phyloP scores from a whole-genome alignment of 164 flowering plant species.

The Chimonanthus praecox region DNA sequence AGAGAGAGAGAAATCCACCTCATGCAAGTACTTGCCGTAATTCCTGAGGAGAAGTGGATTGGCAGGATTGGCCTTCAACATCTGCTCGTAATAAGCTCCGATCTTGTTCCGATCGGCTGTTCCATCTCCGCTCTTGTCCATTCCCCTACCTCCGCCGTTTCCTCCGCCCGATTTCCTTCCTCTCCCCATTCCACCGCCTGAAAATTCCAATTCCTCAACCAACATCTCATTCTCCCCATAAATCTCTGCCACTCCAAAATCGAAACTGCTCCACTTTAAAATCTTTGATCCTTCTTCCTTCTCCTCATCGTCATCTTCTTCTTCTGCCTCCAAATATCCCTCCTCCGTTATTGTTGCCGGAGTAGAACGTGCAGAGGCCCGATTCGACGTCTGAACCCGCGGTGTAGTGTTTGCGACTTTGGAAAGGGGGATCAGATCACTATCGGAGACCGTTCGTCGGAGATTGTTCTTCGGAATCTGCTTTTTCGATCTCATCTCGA shows the following conservation, averaged over 20 bases:
- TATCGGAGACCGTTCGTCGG: slow-evolving; percentile 38
- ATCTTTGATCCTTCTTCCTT: slow-evolving; percentile 6
- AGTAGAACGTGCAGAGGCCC: slow-evolving; percentile 27
- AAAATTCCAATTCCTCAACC: slow-evolving; percentile 25
- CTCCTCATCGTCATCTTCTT: background rate
- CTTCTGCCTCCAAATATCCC: slow-evolving; percentile 1
- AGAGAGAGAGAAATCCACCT: slow-evolving; percentile 33
- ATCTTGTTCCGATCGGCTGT: slow-evolving; percentile 33
- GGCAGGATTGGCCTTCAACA: slow-evolving; percentile 58
- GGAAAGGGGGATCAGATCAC: slow-evolving; percentile 23
- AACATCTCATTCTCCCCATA: slow-evolving; percentile 17
- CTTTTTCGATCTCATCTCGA: slow-evolving; percentile 10
- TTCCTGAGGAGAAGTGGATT: slow-evolving; percentile 65
- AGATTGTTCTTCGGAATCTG: slow-evolving; percentile 10
- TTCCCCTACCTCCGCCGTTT: slow-evolving; percentile 22
- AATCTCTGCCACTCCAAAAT: slow-evolving; percentile 4
- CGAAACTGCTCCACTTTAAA: slow-evolving; percentile 6
- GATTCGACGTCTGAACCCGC: slow-evolving; percentile 1
- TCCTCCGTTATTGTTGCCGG: slow-evolving; percentile 41
- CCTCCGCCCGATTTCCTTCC: slow-evolving; percentile 24
- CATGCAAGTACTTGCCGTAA: slow-evolving; percentile 72
- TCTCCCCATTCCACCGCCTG: slow-evolving; percentile 27
- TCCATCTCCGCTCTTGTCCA: slow-evolving; percentile 15
- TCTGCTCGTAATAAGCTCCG: slow-evolving; percentile 50
- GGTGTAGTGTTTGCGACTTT: background rate